Percentiles rank a stretch among this genome's conserved stretches.
These are phyloP conservation scores for Metroxylon sagu DNA, from an alignment of 176 grass and related monocot genomes.

Conservation along the genomic window DNA sequence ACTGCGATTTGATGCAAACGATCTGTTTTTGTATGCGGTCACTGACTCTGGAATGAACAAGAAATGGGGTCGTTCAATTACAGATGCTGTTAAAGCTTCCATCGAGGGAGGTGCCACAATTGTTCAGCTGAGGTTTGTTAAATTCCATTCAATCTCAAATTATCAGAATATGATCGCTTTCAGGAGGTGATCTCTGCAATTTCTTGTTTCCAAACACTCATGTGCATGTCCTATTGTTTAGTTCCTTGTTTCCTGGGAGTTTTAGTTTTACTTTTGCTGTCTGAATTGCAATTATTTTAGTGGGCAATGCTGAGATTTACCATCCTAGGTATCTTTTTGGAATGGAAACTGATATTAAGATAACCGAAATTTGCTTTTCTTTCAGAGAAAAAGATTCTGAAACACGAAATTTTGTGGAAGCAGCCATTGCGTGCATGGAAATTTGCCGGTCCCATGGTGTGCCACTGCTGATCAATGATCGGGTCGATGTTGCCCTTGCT, in stretches of 20 bases:
- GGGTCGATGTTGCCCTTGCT: constrained; percentile 68
- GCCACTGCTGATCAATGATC: constrained; percentile 76
- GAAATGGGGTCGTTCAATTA: constrained; percentile 66
- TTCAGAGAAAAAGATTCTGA: constrained; percentile 70
- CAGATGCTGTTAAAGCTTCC: constrained; percentile 60
- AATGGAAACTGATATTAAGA: no score
- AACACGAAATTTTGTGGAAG: constrained; percentile 60
- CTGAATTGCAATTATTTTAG: no score
- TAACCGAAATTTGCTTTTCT: not conserved
- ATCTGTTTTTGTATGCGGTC: constrained; percentile 85
- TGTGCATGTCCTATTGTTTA: no score
- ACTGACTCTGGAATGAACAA: constrained; percentile 85
- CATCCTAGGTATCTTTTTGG: no score
- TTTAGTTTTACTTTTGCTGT: no score
- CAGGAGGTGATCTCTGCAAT: no score
- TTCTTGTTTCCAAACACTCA: no score
- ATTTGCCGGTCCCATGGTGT: constrained; percentile 59
- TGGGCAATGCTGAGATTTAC: no score
- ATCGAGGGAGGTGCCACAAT: constrained; percentile 85
- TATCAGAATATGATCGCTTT: no score
- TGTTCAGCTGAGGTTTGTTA: constrained; percentile 64
- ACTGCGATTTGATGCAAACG: constrained; percentile 37
- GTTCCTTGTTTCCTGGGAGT: no score
- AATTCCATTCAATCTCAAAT: not conserved
- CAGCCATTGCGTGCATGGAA: constrained; percentile 52